These are phyloP conservation scores for Chaetomiaceae sp. DNA, from an alignment of 2,329 filamentous ascomycete genomes.

Conservation along the genomic window DNA sequence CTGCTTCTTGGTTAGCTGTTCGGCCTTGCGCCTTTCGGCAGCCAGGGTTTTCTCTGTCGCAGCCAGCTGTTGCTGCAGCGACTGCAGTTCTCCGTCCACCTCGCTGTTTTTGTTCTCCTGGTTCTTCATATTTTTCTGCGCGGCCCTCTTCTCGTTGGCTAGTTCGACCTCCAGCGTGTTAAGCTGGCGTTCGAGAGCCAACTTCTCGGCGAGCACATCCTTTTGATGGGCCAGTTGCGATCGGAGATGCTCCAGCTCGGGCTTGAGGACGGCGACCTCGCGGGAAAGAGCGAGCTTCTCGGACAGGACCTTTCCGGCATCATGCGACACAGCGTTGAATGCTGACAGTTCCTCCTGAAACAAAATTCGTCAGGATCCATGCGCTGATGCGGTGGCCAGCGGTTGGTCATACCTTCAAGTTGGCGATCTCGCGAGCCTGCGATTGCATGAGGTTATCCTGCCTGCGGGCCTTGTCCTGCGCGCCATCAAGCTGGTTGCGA, in stretches of 20 bases:
- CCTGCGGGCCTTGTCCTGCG: conserved; percentile 38
- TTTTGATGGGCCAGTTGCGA: conserved; percentile 57
- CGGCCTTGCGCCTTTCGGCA: conserved; percentile 21
- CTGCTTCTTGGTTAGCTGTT: conserved; percentile 36
- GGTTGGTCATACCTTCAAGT: conserved; percentile 39
- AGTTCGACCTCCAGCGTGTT: conserved; percentile 74
- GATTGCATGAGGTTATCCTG: conserved; percentile 46
- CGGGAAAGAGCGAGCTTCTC: conserved; percentile 51
- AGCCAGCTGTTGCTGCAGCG: conserved; percentile 22
- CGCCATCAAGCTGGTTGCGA: conserved; percentile 39
- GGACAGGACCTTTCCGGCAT: conserved; percentile 63
- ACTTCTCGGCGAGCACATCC: conserved; percentile 69
- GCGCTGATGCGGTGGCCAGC: background rate
- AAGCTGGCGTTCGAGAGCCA: conserved; percentile 72
- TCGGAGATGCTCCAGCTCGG: conserved; percentile 52
- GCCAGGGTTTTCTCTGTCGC: conserved; percentile 27
- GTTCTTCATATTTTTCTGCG: conserved; percentile 49
- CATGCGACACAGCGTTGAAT: conserved; percentile 60
- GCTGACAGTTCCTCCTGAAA: conserved; percentile 64
- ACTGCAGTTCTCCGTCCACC: conserved; percentile 28
- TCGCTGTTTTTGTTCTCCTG: conserved; percentile 32
- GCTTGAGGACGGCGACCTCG: conserved; percentile 49
- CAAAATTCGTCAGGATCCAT: conserved; percentile 21
- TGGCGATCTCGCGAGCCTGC: conserved; percentile 45
- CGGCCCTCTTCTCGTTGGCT: conserved; percentile 71